Evolutionary conservation across 208 protist species (phyloP), one percentile per base, ranked within the genome.

Genomic region (Trypanosoma avium): DNA sequence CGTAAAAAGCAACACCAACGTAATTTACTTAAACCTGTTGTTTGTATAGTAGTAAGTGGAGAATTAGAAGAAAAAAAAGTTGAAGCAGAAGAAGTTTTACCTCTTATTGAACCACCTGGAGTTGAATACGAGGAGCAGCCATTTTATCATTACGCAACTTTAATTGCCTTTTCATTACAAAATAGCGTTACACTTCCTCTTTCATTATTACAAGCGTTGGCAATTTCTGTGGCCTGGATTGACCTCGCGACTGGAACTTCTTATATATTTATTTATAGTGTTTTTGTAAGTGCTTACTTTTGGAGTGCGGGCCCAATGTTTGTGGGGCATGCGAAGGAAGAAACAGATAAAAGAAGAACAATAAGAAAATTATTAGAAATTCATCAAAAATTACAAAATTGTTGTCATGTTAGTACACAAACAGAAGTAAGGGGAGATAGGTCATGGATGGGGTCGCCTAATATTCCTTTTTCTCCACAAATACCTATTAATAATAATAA

Each of bases 111-210:
- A 26, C 63, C 74, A 9, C 84, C 87, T 2, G 59, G 61, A 33
- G 61, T 75, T 32, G 74, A 75, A 59, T 72, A 77, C 42, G 84
- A 94, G 67, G 70, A 86, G 36, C 73, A 74, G 46, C 80, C 75
- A 3, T 81, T 81, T 24, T 90, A 90, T 64, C 36, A 52, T 42
- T 90, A 78, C 73, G 83, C 70, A 13, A 69, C 70, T 24, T 66
- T 67, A 52, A 36, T 92, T 10, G 85, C 73, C 56, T 88, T 74
- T 67, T 81, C 77, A 27, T 75, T 88, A 36, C 83, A 84, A 60
- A 94, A 94, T 71, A 80, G 72, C 50, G 75, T 94, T 4, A 89
- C 88, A 30, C 71, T 91, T 36, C 88, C 85, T 13, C 75, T 94
- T 24, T 88, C 85, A 1, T 61, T 94, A 40, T 40, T 94, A 33